Evolutionary conservation across 164 flowering plant species (phyloP), one percentile per base, ranked within the genome.

Genomic region (Stephania cephalantha): DNA sequence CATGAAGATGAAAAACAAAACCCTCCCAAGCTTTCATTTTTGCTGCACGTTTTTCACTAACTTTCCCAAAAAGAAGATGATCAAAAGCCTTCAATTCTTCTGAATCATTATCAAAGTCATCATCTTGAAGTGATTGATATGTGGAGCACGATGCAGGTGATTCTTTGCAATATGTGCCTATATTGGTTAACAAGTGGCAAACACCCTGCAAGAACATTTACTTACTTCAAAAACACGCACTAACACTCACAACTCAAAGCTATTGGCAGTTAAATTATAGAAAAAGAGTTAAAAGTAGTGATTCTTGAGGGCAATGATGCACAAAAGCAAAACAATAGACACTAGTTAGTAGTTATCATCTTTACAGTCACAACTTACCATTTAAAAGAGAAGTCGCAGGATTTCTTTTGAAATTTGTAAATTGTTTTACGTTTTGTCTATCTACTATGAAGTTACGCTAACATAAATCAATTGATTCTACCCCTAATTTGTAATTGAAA

Each of bases 141-240:
- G 85, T 76, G 73, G 81, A 70, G 69, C 84, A 85, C 70, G 80
- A 80, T 71, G 90, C 80, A 71, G 82, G 70, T 52, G 79, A 82
- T 77, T 90, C 93, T 79, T 89, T 89, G 80, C 88, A 87, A 79
- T 95, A 95, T 66, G 82, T 77, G 65, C 81, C 91, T 63, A 90
- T 83, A 80, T 80, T 87, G 74, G 89, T 87, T 80, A 89, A 82
- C 72, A 95, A 92, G 81, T 90, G 97, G 81, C 97, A 91, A 0
- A 88, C 84, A 67, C 91, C 91, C 97, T 94, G 88, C 80, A 82
- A 53, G 25, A 53, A 71, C 18, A 75, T 71, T 72, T 4, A 55
- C 63, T 55, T 55, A 11, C 17, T 55, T 55, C 63, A 55, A 13
- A 48, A 48, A 48, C 13, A 48, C 53, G 13, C 6, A 48, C 13